Percentiles rank a stretch among this genome's conserved stretches.
Conservation (phyloP, 352 stramenopile species). For the Aphanomyces euteiches region DNA sequence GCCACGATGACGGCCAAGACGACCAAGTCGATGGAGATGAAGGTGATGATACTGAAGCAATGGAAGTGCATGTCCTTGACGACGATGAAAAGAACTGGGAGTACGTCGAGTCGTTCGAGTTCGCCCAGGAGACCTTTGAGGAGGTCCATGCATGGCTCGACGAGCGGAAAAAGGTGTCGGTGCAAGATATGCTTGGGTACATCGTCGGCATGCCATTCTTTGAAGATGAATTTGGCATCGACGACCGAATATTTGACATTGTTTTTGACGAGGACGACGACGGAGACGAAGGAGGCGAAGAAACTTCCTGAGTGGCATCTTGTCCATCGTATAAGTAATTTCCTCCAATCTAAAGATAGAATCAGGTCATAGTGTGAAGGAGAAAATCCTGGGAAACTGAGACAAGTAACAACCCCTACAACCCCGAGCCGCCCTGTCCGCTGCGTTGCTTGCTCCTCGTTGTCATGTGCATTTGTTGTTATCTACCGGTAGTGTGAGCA, state of each 20-base stretch:
- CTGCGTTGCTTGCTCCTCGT: no score
- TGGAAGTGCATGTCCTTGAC: slow-evolving; percentile 4
- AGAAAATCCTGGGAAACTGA: no score
- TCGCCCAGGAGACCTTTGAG: slow-evolving; percentile 2
- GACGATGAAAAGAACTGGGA: slow-evolving; percentile 17
- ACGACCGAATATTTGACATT: slow-evolving; percentile 14
- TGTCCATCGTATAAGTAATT: no score
- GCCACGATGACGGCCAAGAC: neutral
- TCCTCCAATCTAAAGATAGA: no score
- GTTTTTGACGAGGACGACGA: slow-evolving; percentile 8
- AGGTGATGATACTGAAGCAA: neutral
- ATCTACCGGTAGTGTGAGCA: no score
- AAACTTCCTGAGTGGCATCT: neutral
- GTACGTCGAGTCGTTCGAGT: slow-evolving; percentile 20
- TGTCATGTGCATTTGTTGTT: no score
- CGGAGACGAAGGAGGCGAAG: neutral
- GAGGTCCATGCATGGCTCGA: neutral
- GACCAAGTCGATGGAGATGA: neutral
- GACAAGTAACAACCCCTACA: no score
- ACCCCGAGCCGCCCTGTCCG: no score
- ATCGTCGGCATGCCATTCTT: slow-evolving; percentile 3
- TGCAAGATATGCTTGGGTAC: neutral
- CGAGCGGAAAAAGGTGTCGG: neutral
- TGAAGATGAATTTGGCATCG: slow-evolving; percentile 9
- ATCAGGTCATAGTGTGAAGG: no score